A percentile compares a stretch with the other conserved stretches of the same genome.
Evolutionary conservation across 2,329 filamentous ascomycete species (phyloP).

Genomic region (Pseudocercospora cruenta): DNA sequence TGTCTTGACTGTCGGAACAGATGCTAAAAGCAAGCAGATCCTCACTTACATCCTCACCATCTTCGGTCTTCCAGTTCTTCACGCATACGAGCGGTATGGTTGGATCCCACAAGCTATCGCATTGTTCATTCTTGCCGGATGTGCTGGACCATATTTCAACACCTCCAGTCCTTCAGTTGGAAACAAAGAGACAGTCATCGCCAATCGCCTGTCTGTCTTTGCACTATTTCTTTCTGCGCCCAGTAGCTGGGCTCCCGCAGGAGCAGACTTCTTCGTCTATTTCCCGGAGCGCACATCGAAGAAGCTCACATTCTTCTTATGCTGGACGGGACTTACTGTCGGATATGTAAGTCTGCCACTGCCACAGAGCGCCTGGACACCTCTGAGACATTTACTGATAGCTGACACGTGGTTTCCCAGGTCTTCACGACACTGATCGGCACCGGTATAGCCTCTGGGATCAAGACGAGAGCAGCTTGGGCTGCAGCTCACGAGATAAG

Average conservation of each 20-base stretch:
- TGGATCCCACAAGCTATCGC: conserved; percentile 48
- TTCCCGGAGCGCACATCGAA: conserved; percentile 43
- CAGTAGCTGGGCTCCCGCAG: conserved; percentile 36
- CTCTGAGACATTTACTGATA: neutral
- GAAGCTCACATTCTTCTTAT: conserved; percentile 43
- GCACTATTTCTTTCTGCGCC: conserved; percentile 23
- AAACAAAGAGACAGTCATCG: conserved; percentile 36
- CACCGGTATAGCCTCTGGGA: conserved; percentile 40
- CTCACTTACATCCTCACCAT: conserved; percentile 23
- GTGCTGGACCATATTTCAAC: conserved; percentile 45
- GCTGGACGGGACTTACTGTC: conserved; percentile 40
- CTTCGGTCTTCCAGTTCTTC: conserved; percentile 40
- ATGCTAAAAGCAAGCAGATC: conserved; percentile 8
- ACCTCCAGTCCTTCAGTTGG: conserved; percentile 37
- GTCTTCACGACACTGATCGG: conserved; percentile 44
- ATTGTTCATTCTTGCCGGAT: conserved; percentile 46
- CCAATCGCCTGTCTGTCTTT: conserved; percentile 38
- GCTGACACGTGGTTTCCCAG: neutral
- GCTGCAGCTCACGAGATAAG: conserved; percentile 39
- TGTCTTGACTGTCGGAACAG: neutral
- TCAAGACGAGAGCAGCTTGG: conserved; percentile 27
- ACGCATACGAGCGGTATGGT: conserved; percentile 46
- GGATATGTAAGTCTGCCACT: conserved; percentile 30
- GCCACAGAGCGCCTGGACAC: no score
- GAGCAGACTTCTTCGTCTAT: conserved; percentile 50